Percentiles rank a stretch among this genome's conserved stretches.
Conservation (phyloP, 331 rosid genomes). For the Pyrus hybrid region DNA sequence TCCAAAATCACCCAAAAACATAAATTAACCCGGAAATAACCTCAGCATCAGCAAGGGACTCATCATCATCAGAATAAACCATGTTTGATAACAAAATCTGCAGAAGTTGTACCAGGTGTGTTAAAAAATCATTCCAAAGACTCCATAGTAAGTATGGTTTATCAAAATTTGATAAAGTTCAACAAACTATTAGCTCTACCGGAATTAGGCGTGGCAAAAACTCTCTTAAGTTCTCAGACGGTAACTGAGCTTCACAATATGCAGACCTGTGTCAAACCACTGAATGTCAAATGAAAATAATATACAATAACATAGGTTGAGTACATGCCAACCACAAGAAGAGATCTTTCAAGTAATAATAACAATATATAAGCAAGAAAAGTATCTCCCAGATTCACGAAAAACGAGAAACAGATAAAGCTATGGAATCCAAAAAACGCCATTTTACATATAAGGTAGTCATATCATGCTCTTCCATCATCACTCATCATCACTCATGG, state of each 20-base stretch:
- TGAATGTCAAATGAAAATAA: background rate
- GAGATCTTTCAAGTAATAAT: background rate
- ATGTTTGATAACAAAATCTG: conserved; percentile 89
- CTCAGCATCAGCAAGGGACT: conserved; percentile 91
- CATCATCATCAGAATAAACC: conserved; percentile 98
- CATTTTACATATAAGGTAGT: background rate
- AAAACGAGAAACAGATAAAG: background rate
- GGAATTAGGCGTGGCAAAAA: conserved; percentile 93
- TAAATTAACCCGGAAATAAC: conserved; percentile 28
- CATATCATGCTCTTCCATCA: background rate
- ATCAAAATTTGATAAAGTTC: background rate
- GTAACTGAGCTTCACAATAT: conserved; percentile 94
- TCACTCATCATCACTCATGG: background rate
- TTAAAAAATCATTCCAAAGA: conserved; percentile 11
- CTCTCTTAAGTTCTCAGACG: conserved; percentile 80
- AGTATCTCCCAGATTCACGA: background rate
- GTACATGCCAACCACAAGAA: background rate
- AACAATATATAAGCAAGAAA: background rate
- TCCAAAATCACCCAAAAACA: conserved; percentile 22
- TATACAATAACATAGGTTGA: background rate
- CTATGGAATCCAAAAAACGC: background rate
- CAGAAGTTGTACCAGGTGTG: conserved; percentile 13
- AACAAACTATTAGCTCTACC: conserved; percentile 36
- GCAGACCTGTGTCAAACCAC: conserved; percentile 66
- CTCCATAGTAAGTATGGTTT: conserved; percentile 9